Conservation (phyloP, 2,329 filamentous ascomycete genomes). For the Fusarium sulawesiense region DNA sequence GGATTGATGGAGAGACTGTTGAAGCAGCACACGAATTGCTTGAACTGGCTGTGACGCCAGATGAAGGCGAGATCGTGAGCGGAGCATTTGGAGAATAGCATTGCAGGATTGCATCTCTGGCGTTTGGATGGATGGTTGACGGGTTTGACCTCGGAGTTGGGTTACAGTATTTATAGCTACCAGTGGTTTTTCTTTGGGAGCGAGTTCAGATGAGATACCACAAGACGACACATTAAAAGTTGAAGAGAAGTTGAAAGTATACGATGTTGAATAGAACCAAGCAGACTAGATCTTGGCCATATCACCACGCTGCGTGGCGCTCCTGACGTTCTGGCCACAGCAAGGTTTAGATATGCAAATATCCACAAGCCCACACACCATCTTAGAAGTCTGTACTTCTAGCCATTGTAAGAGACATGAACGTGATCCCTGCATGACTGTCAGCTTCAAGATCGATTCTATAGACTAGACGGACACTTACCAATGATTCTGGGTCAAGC, state of each 20-base stretch:
- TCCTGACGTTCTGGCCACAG: background rate
- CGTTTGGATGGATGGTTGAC: slow-evolving; percentile 24
- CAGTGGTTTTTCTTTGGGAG: slow-evolving; percentile 21
- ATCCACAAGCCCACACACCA: background rate
- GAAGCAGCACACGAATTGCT: slow-evolving; percentile 85
- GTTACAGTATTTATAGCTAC: slow-evolving; percentile 1
- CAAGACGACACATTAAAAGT: background rate
- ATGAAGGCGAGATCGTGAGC: slow-evolving; percentile 64
- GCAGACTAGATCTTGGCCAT: background rate
- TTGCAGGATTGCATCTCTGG: slow-evolving; percentile 10
- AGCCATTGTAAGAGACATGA: slow-evolving; percentile 45
- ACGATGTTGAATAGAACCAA: background rate
- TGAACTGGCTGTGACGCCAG: slow-evolving; percentile 82
- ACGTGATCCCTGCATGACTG: slow-evolving; percentile 41
- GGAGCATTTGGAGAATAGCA: slow-evolving; percentile 55
- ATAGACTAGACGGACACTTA: slow-evolving; percentile 27
- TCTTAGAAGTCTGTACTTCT: background rate
- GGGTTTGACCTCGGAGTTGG: background rate
- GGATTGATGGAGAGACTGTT: slow-evolving; percentile 80
- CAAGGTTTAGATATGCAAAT: background rate
- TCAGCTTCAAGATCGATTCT: background rate
- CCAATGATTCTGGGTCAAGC: slow-evolving; percentile 59
- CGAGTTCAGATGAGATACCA: slow-evolving; percentile 27
- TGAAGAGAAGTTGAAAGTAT: background rate
- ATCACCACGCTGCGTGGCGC: background rate